phyloP scores from a whole-genome alignment of 352 stramenopile species.

The Phytophthora sp. region DNA sequence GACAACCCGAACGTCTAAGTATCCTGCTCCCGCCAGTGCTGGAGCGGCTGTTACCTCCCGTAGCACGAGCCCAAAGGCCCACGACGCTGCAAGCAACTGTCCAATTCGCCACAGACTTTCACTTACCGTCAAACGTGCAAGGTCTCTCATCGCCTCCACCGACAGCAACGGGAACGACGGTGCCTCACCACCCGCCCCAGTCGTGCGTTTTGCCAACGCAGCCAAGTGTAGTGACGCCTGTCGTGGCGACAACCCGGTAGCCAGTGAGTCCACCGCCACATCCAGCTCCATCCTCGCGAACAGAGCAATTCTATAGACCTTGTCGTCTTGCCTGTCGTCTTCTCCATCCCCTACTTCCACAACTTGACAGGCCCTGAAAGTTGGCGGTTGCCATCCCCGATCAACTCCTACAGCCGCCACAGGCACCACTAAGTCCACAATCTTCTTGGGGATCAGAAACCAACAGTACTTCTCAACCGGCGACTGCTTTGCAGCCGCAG shows the following conservation, averaged over 20 bases:
- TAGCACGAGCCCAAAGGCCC: conserved; percentile 48
- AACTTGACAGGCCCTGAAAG: conserved; percentile 9
- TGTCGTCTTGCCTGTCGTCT: not conserved
- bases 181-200: not conserved
- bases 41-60: conserved; percentile 15
- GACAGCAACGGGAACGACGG: conserved; percentile 2
- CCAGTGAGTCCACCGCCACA: conserved; percentile 20
- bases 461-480: conserved; percentile 10
- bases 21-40: conserved; percentile 10
- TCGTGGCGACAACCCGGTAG: conserved; percentile 12
- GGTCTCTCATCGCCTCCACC: conserved; percentile 11
- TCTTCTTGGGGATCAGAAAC: conserved; percentile 14
- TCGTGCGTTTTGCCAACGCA: not conserved
- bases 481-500: not conserved
- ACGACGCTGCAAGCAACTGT: conserved; percentile 32
- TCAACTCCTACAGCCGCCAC: not conserved
- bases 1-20: conserved; percentile 36
- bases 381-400: conserved; percentile 1
- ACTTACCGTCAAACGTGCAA: conserved; percentile 36
- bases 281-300: conserved; percentile 22
- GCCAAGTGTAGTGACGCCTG: conserved; percentile 16
- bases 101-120: conserved; percentile 35
- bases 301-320: conserved; percentile 21
- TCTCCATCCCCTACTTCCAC: not conserved
- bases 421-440: conserved; percentile 9